Base-by-base conservation (phyloP, 2,329 filamentous ascomycete species). In the Orbilia quercus region DNA sequence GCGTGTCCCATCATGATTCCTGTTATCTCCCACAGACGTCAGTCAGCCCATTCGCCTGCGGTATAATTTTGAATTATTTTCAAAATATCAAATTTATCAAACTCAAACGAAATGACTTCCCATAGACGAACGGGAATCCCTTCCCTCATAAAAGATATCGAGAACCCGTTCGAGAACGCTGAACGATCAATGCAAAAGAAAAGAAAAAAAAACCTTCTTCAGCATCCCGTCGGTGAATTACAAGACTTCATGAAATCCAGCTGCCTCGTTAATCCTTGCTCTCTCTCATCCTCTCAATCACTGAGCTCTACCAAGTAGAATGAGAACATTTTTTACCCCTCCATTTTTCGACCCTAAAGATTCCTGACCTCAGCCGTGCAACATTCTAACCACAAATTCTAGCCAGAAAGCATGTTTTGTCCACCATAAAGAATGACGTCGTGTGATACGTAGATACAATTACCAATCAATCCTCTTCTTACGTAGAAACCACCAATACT, bases 301-400 rank as follows among this genome's bases (percentile, higher is more conserved):
- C 9, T 9, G 28, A 31, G 28, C 28, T 31, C 28, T 9, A 9
- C n/a, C n/a, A 50, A 51, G 51, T n/a, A 31, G 20, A 20, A 50
- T 20, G 22, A 50, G 11, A 59, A 20, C 20, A 34, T 23, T 59
- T 22, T 31, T 54, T 23, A 54, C 59, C 59, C 53, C 54, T 59
- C 53, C 23, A 45, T 53, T 58, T 58, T 67, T 31, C 7, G 2
- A 22, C 53, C 20, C 34, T 40, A 44, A 60, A 50, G 50, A 62
- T 57, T 34, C 50, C 42, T 57, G n/a, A n/a, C n/a, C n/a, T n/a
- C n/a, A n/a, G n/a, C n/a, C n/a, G 31, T 53, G 28, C 45, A 67
- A 42, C 63, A 67, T 67, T 67, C 53, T 67, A 14, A 14, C 44
- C 22, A 20, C 23, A n/a, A n/a, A n/a, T n/a, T n/a, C 7, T 44